Conservation (phyloP, 2,329 filamentous ascomycete species). For the Neophaeococcomyces aloes region DNA sequence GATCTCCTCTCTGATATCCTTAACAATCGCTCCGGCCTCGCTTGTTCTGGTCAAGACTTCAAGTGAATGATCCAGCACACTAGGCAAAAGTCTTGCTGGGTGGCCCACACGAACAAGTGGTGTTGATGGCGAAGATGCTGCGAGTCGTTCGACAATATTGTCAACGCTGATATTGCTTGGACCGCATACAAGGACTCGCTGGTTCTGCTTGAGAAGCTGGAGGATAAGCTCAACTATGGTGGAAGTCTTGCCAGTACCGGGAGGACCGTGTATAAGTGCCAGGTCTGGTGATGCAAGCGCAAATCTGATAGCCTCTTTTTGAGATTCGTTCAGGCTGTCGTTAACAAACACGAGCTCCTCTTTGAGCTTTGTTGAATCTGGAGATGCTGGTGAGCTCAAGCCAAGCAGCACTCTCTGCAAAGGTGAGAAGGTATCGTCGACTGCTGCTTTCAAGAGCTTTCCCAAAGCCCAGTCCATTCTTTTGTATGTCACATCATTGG, state of each 20-base stretch:
- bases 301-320: conserved; percentile 61
- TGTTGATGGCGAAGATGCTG: conserved; percentile 52
- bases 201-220: conserved; percentile 66
- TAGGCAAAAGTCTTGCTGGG: conserved; percentile 78
- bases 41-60: conserved; percentile 85
- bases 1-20: conserved; percentile 84
- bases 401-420: conserved; percentile 54
- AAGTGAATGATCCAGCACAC: conserved; percentile 78
- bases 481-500: conserved; percentile 57
- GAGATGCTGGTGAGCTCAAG: conserved; percentile 43
- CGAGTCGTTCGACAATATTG: conserved; percentile 89
- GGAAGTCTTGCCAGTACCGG: conserved; percentile 93
- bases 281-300: conserved; percentile 72
- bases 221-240: conserved; percentile 90
- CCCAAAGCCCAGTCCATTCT: conserved; percentile 57
- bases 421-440: conserved; percentile 43
- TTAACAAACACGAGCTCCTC: conserved; percentile 43
- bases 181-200: conserved; percentile 81
- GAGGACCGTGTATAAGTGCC: conserved; percentile 85
- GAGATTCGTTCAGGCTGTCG: conserved; percentile 46
- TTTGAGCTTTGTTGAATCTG: conserved; percentile 31
- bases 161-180: conserved; percentile 96
- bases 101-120: conserved; percentile 86
- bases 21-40: conserved; percentile 78
- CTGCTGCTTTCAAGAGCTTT: conserved; percentile 45